Evolutionary conservation across 257 asterid genomes (phyloP).

Genomic region (Rauvolfia tetraphylla): DNA sequence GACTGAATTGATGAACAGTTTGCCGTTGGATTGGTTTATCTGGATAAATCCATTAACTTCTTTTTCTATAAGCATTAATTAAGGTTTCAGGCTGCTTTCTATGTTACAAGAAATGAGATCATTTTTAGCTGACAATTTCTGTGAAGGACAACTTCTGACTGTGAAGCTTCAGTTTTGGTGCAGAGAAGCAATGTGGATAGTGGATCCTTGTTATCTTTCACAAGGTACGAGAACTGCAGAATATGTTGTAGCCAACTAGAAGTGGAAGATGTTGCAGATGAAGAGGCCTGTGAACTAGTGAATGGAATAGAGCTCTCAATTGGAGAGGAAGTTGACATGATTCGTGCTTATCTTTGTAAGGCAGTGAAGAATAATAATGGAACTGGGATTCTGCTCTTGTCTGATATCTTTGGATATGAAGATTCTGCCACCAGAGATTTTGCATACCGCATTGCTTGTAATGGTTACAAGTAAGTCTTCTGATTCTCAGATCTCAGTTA

Average conservation of each 20-base stretch:
- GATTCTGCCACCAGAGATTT: slow-evolving; percentile 73
- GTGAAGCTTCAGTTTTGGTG: slow-evolving; percentile 53
- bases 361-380: slow-evolving; percentile 84
- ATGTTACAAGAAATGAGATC: neutral
- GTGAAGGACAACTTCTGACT: slow-evolving; percentile 30
- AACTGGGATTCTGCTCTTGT: slow-evolving; percentile 70
- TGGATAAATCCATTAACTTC: too few relatives aligned
- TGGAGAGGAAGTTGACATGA: slow-evolving; percentile 45
- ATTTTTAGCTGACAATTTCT: slow-evolving; percentile 2
- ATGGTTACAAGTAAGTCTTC: slow-evolving; percentile 67
- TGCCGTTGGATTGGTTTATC: too few relatives aligned
- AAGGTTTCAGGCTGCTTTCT: neutral
- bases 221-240: slow-evolving; percentile 21
- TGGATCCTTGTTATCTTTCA: slow-evolving; percentile 16
- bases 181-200: slow-evolving; percentile 39
- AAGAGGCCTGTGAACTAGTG: slow-evolving; percentile 76
- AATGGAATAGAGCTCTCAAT: slow-evolving; percentile 58
- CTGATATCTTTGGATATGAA: slow-evolving; percentile 71
- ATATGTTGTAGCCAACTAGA: slow-evolving; percentile 41
- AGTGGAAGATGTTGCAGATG: slow-evolving; percentile 43
- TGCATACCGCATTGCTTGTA: slow-evolving; percentile 79
- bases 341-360: slow-evolving; percentile 50
- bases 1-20: too few relatives aligned
- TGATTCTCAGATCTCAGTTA: too few relatives aligned
- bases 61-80: too few relatives aligned